Conservation (phyloP, 306 rosid genomes). For the Dryas alaskensis region DNA sequence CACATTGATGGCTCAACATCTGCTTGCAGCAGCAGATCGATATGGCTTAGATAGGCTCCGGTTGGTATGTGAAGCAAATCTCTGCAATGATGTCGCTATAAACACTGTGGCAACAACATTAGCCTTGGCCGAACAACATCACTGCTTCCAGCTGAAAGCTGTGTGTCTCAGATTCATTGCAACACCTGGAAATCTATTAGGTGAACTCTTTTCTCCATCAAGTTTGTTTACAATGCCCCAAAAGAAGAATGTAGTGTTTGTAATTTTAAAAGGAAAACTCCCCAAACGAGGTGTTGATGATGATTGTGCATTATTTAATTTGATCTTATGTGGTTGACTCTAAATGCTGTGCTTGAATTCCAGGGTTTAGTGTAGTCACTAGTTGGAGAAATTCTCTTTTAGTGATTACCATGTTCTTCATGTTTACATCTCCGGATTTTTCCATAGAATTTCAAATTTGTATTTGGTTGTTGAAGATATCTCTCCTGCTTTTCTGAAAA, state of each 20-base stretch:
- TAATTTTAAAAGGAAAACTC: not conserved
- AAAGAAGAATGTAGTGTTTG: not conserved
- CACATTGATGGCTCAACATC: slow-evolving; percentile 81
- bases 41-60: slow-evolving; percentile 78
- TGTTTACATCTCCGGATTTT: not conserved
- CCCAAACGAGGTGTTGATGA: not conserved
- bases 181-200: slow-evolving; percentile 76
- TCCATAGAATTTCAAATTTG: not conserved
- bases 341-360: not conserved
- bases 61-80: slow-evolving; percentile 62
- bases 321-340: not conserved
- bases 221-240: not conserved
- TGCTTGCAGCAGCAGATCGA: slow-evolving; percentile 85
- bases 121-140: slow-evolving; percentile 93
- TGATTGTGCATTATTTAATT: not conserved
- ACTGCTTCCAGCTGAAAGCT: slow-evolving; percentile 76
- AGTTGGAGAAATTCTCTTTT: not conserved
- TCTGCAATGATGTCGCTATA: slow-evolving; percentile 67
- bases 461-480: not conserved
- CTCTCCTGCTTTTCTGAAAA: not conserved
- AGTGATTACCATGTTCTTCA: not conserved
- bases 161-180: slow-evolving; percentile 83
- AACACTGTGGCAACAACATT: slow-evolving; percentile 82
- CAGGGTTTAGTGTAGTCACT: too few species aligned
- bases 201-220: slow-evolving; percentile 30